Base-by-base conservation (phyloP, 352 stramenopile genomes). In the Globisporangium nodosum region DNA sequence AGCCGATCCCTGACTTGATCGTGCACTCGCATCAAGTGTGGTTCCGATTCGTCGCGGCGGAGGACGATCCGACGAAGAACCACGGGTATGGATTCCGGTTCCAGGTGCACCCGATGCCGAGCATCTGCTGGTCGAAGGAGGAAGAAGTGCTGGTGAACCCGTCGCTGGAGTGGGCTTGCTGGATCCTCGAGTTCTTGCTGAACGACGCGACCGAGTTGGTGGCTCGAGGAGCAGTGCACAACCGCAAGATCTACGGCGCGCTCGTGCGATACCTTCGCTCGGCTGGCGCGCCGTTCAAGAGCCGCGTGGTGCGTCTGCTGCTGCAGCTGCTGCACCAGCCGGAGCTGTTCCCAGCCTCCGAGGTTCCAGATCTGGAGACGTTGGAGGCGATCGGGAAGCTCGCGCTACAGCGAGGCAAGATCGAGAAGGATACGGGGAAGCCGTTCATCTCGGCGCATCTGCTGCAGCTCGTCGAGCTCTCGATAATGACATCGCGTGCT, bases 101-200 rank as follows among this genome's bases (percentile, higher is more conserved):
- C 37, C 81, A 93, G 60, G 86, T 92, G 12, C 85, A 88, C 27
- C 74, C 80, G 0, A 76, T 94, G 63, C 68, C 80, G 8, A 94
- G 80, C 61, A 89, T 94, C 30, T 74, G 69, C 33, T 96, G 86
- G 86, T 72, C 65, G 2, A 94, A 90, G 52, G 86, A 96, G 47
- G 70, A 68, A 2, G 84, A 94, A 30, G 86, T 96, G 30, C 66
- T 93, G 12, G 63, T 67, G 30, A 81, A 78, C 33, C 82, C 86
- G 30, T 94, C 82, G 1, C 66, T 96, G 2, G 85, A 96, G 39
- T 96, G 85, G 79, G 86, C 86, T 3, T 96, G 86, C 58, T 96
- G 86, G 86, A 56, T 93, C 12, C 61, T 96, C 12, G 80, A 91
- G 35, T 79, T 94, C 18, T 56, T 96, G 48, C 63, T 96, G 3